These are phyloP conservation scores for Chrysoporthe cubensis DNA, from an alignment of 2,329 filamentous ascomycete species.

Conservation along the genomic window DNA sequence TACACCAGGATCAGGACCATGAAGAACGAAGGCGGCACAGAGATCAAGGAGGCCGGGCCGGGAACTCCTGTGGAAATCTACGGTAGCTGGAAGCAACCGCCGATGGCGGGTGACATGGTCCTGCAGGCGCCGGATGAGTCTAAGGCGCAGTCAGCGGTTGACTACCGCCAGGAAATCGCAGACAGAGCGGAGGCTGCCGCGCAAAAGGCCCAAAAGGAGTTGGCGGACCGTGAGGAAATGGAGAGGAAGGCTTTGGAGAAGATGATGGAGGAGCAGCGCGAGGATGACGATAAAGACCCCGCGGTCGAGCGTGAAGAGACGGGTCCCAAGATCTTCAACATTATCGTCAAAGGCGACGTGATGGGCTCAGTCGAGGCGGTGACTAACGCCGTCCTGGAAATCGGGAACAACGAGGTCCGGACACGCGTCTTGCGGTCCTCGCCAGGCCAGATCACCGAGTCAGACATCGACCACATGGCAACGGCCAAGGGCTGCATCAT, in stretches of 20 bases:
- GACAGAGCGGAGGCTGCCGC: conserved; percentile 79
- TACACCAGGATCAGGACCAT: conserved; percentile 87
- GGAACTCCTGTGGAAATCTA: conserved; percentile 91
- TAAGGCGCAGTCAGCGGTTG: conserved; percentile 76
- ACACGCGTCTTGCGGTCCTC: conserved; percentile 76
- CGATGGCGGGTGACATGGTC: conserved; percentile 83
- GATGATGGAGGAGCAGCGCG: conserved; percentile 40
- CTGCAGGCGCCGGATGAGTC: conserved; percentile 81
- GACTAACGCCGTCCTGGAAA: conserved; percentile 71
- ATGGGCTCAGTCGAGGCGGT: conserved; percentile 93
- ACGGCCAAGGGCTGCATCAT: conserved; percentile 76
- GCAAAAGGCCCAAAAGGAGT: conserved; percentile 74
- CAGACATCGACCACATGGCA: conserved; percentile 85
- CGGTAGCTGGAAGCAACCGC: conserved; percentile 80
- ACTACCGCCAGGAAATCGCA: conserved; percentile 72
- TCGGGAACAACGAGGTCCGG: conserved; percentile 84
- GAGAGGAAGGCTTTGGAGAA: conserved; percentile 43
- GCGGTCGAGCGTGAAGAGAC: conserved; percentile 38
- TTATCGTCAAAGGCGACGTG: conserved; percentile 91
- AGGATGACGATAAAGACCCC: conserved; percentile 41
- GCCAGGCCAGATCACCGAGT: conserved; percentile 80
- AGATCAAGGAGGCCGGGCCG: conserved; percentile 75
- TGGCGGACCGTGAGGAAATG: conserved; percentile 62
- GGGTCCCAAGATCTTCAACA: conserved; percentile 66
- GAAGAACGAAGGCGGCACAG: conserved; percentile 79